These are phyloP conservation scores for Thermoascus crustaceus DNA, from an alignment of 2,329 filamentous ascomycete genomes.

Conservation along the genomic window DNA sequence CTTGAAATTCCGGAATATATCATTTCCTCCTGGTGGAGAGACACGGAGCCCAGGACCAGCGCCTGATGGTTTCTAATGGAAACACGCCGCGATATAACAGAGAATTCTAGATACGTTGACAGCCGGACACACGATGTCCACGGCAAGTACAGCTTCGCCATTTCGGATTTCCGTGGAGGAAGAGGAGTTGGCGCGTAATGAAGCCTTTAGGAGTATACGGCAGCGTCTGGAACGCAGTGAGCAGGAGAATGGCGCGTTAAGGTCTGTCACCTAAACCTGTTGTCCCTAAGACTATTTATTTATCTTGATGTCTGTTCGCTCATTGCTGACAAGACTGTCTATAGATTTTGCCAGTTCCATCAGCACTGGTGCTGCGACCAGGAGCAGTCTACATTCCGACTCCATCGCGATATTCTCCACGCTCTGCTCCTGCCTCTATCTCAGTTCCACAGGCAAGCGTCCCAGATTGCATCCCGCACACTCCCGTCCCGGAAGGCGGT, in stretches of 20 bases:
- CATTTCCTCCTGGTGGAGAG: too few species aligned
- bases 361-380: conserved; percentile 21
- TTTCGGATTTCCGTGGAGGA: conserved; percentile 28
- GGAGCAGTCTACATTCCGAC: conserved; percentile 32
- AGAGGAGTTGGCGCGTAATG: conserved; percentile 25
- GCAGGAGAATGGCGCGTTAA: conserved; percentile 25
- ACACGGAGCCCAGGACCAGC: too few species aligned
- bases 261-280: too few species aligned
- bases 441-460: conserved; percentile 48
- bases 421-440: conserved; percentile 52
- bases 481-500: conserved; percentile 41
- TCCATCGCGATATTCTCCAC: conserved; percentile 53
- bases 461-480: conserved; percentile 42
- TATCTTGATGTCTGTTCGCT: too few species aligned
- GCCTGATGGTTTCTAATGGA: neutral
- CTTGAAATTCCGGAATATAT: too few species aligned
- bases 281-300: too few species aligned
- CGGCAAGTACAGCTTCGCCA: conserved; percentile 16
- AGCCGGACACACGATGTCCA: conserved; percentile 7
- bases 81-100: too few species aligned
- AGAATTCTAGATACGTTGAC: too few species aligned
- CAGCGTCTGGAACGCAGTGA: conserved; percentile 29
- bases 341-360: conserved; percentile 31
- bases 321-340: conserved; percentile 7
- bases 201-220: conserved; percentile 26